A percentile compares a stretch with the other conserved stretches of the same genome.
Evolutionary conservation across 2,329 filamentous ascomycete genomes (phyloP).

Genomic region (Fusarium paranaense): DNA sequence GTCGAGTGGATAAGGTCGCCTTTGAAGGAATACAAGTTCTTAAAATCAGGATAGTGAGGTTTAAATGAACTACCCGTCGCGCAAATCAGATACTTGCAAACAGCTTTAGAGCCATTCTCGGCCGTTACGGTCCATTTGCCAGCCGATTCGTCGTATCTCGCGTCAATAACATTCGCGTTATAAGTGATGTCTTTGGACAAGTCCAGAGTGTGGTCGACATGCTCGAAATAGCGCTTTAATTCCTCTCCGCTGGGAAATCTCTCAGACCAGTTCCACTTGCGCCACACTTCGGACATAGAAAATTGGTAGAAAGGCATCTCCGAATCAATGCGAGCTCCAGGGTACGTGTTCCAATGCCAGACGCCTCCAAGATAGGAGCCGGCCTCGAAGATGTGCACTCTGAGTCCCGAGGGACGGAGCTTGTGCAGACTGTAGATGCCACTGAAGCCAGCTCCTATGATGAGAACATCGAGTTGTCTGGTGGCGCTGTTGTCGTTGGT

Average conservation of each 20-base stretch:
- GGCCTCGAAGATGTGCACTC: constrained; percentile 16
- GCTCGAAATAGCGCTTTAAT: background rate
- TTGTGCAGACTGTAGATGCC: constrained; percentile 1
- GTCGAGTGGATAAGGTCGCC: constrained; percentile 47
- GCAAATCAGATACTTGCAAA: constrained; percentile 58
- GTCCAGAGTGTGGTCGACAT: constrained; percentile 7
- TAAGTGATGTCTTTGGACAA: constrained; percentile 50
- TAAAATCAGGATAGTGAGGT: constrained; percentile 50
- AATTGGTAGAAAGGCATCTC: constrained; percentile 24
- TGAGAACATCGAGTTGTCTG: background rate
- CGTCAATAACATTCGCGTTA: constrained; percentile 41
- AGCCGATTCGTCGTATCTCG: constrained; percentile 11
- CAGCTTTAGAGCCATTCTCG: constrained; percentile 52
- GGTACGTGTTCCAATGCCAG: constrained; percentile 26
- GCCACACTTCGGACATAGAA: constrained; percentile 17
- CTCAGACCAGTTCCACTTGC: constrained; percentile 3
- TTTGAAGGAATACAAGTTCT: constrained; percentile 48
- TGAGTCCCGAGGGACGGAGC: constrained; percentile 10
- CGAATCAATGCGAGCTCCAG: constrained; percentile 26
- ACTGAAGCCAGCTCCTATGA: background rate
- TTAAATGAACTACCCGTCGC: constrained; percentile 60
- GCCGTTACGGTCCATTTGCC: constrained; percentile 58
- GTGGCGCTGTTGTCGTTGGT: background rate
- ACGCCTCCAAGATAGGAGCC: constrained; percentile 16
- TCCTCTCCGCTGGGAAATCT: background rate